Percentiles rank a stretch among this genome's conserved stretches.
phyloP scores from a whole-genome alignment of 768 basidiomycete species.

The Panaeolus cyanescens region DNA sequence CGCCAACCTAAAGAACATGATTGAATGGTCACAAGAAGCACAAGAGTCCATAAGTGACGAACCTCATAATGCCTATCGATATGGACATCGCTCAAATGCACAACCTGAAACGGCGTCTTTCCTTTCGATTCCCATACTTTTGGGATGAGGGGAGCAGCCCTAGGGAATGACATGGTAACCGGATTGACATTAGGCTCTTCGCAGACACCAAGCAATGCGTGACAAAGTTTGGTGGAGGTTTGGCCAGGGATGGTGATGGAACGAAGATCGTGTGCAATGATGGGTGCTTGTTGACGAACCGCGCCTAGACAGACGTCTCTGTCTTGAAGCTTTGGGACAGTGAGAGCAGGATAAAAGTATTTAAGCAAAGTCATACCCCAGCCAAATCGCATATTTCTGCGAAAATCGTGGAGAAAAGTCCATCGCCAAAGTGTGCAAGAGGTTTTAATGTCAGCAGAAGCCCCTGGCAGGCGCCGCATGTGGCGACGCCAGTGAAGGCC shows the following conservation, averaged over 20 bases:
- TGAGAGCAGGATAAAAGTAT: too few species aligned
- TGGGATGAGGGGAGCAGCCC: slow-evolving; percentile 36
- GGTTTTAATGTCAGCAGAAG: too few species aligned
- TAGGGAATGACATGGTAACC: slow-evolving; percentile 48
- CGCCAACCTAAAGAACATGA: slow-evolving; percentile 42
- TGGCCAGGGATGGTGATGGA: slow-evolving; percentile 45
- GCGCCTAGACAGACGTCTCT: slow-evolving; percentile 59
- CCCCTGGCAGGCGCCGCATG: too few species aligned
- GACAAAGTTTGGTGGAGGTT: slow-evolving; percentile 57
- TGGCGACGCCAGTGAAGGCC: too few species aligned
- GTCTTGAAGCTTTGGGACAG: slow-evolving; percentile 60
- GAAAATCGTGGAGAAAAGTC: too few species aligned
- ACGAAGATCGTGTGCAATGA: slow-evolving; percentile 58
- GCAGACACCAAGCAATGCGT: slow-evolving; percentile 56
- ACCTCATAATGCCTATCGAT: slow-evolving; percentile 59
- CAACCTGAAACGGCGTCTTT: slow-evolving; percentile 50
- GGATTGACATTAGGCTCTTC: slow-evolving; percentile 45
- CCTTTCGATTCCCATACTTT: slow-evolving; percentile 36
- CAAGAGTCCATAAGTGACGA: slow-evolving; percentile 13
- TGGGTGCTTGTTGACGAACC: slow-evolving; percentile 52
- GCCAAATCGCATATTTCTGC: too few species aligned
- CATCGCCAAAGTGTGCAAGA: too few species aligned
- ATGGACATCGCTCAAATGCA: slow-evolving; percentile 66
- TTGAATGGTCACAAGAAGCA: not conserved
- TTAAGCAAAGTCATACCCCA: too few species aligned